These are phyloP conservation scores for Gossypium anomalum DNA, from an alignment of 345 rosid species.

Conservation along the genomic window DNA sequence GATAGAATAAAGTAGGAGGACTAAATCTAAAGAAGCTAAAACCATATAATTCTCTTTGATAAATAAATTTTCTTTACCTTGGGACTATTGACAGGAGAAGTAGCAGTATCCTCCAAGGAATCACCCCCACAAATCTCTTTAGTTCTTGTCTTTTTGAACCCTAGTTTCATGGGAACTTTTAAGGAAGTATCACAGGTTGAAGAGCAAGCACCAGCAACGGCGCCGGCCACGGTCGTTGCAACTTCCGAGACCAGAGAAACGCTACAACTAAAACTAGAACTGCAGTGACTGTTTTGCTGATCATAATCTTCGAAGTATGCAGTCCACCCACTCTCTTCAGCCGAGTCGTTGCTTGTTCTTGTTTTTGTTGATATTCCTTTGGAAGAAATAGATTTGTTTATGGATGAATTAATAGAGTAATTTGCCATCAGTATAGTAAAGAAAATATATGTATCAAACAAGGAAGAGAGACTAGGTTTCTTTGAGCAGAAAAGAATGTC, in stretches of 20 bases:
- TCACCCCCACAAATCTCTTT: slow-evolving; percentile 50
- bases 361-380: slow-evolving; percentile 1
- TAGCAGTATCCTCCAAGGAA: slow-evolving; percentile 89
- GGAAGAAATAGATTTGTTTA: slow-evolving; percentile 14
- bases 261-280: slow-evolving; percentile 32
- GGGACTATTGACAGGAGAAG: slow-evolving; percentile 78
- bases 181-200: slow-evolving; percentile 9
- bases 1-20: too few species aligned
- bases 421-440: slow-evolving; percentile 13
- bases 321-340: slow-evolving; percentile 94
- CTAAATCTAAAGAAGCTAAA: too few species aligned
- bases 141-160: slow-evolving; percentile 50
- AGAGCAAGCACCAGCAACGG: slow-evolving; percentile 31
- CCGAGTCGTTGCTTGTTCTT: not conserved
- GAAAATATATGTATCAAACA: not conserved
- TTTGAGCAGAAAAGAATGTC: not conserved
- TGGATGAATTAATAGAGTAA: slow-evolving; percentile 21
- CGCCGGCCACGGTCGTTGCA: slow-evolving; percentile 43
- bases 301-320: slow-evolving; percentile 57
- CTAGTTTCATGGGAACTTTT: slow-evolving; percentile 34
- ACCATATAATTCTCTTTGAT: too few species aligned
- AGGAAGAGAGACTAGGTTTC: slow-evolving; percentile 4
- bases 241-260: slow-evolving; percentile 78
- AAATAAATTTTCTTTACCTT: slow-evolving; percentile 36
- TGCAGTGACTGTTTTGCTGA: slow-evolving; percentile 21